These are phyloP conservation scores for Pistacia vera DNA, from an alignment of 345 rosid species.

Conservation along the genomic window DNA sequence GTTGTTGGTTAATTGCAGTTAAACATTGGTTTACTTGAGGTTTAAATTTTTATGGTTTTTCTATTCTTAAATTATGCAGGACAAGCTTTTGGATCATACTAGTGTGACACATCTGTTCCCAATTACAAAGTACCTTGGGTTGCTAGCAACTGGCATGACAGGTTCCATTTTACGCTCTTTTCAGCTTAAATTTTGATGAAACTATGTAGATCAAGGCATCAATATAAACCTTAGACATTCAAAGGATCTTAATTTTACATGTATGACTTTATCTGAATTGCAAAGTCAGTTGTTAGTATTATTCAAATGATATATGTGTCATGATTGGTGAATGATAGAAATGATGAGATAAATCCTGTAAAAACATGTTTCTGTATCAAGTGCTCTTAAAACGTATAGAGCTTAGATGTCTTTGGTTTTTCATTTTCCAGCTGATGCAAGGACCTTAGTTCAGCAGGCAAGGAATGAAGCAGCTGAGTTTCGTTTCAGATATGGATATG, in stretches of 20 bases:
- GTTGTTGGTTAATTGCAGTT: conserved; percentile 6
- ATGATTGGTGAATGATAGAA: neutral
- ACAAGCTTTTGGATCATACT: conserved; percentile 97
- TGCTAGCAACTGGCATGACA: conserved; percentile 96
- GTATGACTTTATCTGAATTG: neutral
- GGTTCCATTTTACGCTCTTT: conserved; percentile 40
- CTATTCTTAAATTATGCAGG: conserved; percentile 47
- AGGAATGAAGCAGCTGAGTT: conserved; percentile 99
- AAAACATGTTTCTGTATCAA: neutral
- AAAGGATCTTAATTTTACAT: neutral
- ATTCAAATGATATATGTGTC: neutral
- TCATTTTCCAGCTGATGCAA: conserved; percentile 84
- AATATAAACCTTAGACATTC: neutral
- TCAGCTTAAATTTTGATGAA: neutral
- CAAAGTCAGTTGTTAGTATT: neutral
- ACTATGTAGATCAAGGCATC: neutral
- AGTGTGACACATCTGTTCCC: conserved; percentile 94
- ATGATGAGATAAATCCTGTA: neutral
- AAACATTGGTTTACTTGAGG: conserved; percentile 2
- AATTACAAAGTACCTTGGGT: conserved; percentile 85
- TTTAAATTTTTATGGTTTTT: conserved; percentile 10
- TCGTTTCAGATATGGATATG: conserved; percentile 91
- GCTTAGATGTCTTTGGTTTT: conserved; percentile 10
- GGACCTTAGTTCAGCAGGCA: conserved; percentile 97
- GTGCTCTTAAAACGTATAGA: neutral